A percentile compares a stretch with the other conserved stretches of the same genome.
These are phyloP conservation scores for Aspergillus pseudotamarii DNA, from an alignment of 2,329 filamentous ascomycete species.

Conservation along the genomic window DNA sequence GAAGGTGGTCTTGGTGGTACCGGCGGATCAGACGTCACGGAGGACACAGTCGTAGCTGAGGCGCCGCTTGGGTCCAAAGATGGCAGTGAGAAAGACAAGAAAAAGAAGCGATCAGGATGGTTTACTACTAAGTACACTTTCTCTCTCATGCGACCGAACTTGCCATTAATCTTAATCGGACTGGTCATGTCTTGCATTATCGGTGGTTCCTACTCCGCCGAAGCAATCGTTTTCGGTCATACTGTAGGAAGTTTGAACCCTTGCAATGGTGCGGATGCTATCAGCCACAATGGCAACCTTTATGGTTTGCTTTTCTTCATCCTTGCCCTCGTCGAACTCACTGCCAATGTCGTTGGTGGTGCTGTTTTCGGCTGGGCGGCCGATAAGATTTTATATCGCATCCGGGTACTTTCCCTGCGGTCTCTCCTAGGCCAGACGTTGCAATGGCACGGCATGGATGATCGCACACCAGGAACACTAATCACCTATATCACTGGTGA, in stretches of 20 bases:
- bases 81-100: conserved; percentile 18
- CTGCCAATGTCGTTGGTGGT: conserved; percentile 63
- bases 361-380: conserved; percentile 59
- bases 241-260: conserved; percentile 59
- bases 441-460: conserved; percentile 69
- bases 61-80: conserved; percentile 14
- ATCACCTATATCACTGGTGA: conserved; percentile 71
- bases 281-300: conserved; percentile 54
- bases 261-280: conserved; percentile 52
- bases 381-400: conserved; percentile 64
- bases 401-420: conserved; percentile 64
- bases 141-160: conserved; percentile 48
- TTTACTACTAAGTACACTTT: conserved; percentile 35
- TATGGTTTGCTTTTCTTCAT: conserved; percentile 62
- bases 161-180: conserved; percentile 50
- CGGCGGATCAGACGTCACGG: conserved; percentile 23
- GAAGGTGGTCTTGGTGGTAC: conserved; percentile 18
- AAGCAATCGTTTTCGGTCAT: conserved; percentile 62
- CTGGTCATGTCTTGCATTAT: conserved; percentile 58
- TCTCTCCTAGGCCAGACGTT: conserved; percentile 66
- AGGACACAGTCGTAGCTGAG: conserved; percentile 20
- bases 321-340: conserved; percentile 59
- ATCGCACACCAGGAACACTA: conserved; percentile 62
- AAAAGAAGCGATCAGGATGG: conserved; percentile 24
- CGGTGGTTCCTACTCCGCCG: conserved; percentile 58